These are phyloP conservation scores for Austroboletus novae-zelandiae DNA, from an alignment of 1,284 basidiomycete genomes.

Conservation along the genomic window DNA sequence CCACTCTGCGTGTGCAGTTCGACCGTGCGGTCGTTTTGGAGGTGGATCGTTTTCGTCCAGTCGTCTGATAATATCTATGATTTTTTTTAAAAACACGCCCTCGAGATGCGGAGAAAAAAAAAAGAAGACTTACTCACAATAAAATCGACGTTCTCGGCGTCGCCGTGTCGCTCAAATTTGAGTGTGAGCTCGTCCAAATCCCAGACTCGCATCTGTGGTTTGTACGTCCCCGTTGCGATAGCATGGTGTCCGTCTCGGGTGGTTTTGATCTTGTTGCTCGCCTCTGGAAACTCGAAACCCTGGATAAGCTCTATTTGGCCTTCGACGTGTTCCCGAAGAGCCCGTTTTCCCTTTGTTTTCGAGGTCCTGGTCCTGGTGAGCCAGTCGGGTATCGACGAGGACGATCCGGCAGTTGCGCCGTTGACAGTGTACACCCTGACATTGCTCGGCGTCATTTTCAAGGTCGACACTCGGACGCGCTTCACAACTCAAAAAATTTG, in stretches of 20 bases:
- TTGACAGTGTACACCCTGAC: constrained; percentile 92
- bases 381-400: constrained; percentile 88
- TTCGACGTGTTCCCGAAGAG: constrained; percentile 65
- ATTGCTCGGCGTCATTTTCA: constrained; percentile 21
- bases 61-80: constrained; percentile 90
- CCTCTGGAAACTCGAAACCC: constrained; percentile 96
- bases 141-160: constrained; percentile 98
- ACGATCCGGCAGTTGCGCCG: constrained; percentile 78
- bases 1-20: constrained; percentile 95
- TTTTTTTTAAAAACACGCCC: background rate
- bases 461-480: background rate
- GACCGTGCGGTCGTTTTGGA: constrained; percentile 94
- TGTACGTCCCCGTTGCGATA: constrained; percentile 96
- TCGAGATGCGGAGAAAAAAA: background rate
- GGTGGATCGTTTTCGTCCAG: constrained; percentile 98
- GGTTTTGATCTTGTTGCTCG: constrained; percentile 87
- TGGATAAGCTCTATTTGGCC: constrained; percentile 87
- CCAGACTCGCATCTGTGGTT: constrained; percentile 96
- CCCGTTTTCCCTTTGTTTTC: constrained; percentile 56
- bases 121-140: constrained; percentile 70
- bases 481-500: background rate
- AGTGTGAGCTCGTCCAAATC: constrained; percentile 91
- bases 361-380: constrained; percentile 69
- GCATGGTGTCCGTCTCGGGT: constrained; percentile 92
- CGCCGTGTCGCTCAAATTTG: constrained; percentile 96